Conservation (phyloP, 768 basidiomycete species). For the Clitopilus passeckerianus region DNA sequence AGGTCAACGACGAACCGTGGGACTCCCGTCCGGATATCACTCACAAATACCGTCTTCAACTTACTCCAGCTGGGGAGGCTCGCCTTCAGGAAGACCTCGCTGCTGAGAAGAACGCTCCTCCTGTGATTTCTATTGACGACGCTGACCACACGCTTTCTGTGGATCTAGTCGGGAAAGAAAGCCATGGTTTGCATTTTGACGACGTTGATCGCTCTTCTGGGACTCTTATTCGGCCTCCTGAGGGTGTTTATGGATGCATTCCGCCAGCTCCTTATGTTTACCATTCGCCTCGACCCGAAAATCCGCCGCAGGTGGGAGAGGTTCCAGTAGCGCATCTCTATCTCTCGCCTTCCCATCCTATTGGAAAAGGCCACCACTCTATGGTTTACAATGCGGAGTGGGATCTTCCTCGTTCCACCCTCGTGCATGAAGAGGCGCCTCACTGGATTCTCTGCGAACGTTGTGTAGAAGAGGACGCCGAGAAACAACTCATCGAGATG, state of each 20-base stretch:
- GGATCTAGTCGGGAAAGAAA: too few relatives aligned
- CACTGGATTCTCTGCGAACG: constrained; percentile 23
- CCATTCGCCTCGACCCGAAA: too few relatives aligned
- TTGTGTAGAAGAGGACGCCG: constrained; percentile 30
- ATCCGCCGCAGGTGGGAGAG: too few relatives aligned
- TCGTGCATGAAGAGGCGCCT: constrained; percentile 18
- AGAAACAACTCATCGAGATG: constrained; percentile 16
- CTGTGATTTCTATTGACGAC: too few relatives aligned
- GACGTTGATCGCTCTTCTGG: too few relatives aligned
- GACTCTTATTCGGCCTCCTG: too few relatives aligned
- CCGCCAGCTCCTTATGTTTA: too few relatives aligned
- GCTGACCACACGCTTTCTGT: too few relatives aligned
- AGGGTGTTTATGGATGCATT: too few relatives aligned
- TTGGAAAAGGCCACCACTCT: constrained; percentile 51
- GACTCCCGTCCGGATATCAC: not conserved
- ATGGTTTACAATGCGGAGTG: constrained; percentile 43
- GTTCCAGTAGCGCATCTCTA: constrained; percentile 45
- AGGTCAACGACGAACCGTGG: too few relatives aligned
- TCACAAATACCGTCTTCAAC: not conserved
- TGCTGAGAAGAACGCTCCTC: constrained; percentile 5
- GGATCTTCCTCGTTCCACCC: constrained; percentile 42
- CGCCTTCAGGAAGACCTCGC: constrained; percentile 11
- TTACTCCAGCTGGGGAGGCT: not conserved
- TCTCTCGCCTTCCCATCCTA: constrained; percentile 26
- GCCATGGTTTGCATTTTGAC: too few relatives aligned